Evolutionary conservation across 768 basidiomycete genomes (phyloP), one percentile per base, ranked within the genome.

Genomic region (Mrakia frigida): DNA sequence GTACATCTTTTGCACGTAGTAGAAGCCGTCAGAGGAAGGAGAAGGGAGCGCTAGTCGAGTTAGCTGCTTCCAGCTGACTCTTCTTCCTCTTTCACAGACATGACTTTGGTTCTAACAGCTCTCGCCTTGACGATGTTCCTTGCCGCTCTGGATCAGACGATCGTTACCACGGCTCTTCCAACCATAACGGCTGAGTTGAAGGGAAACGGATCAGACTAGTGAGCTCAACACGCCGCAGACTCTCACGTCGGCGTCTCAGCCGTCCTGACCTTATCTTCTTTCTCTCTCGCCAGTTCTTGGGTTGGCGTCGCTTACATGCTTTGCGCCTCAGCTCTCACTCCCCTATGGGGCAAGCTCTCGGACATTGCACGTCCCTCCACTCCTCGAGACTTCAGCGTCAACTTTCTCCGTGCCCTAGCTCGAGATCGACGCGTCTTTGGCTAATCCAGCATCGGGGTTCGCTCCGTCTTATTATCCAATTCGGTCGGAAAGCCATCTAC

Each of bases 161-260:
- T 93, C 78, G 90, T 94, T 46, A 93, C 92, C 50, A 94, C 92
- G 25, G 89, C 88, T 80, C 83, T 94, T 74, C 93, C 92, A 23
- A 92, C 92, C 28, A 93, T 94, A 78, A 86, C 89, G 23, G 88
- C 87, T 76, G 87, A 92, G 59, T 86, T 94, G 43, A 78, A 85
- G 39, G 91, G 91, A 25, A 87, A 90, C 43, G 87, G 89, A 75
- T 87, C 85, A 72, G 88, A 92, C 81, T 94, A 93, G 43, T 46
- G 43, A 46, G 43, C 43, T 46, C 43, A 90, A 89, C 25, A 90
- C 92, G 43, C 87, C 91, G 23, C 94, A 94, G 80, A 88, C 93
- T 87, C 87, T 93, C 75, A 92, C 92, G 0, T 92, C 93, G 80
- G 83, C n/a, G n/a, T n/a, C n/a, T n/a, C n/a, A n/a, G n/a, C n/a